Percentiles rank a stretch among this genome's conserved stretches.
These are phyloP conservation scores for Aureobasidium sp. DNA, from an alignment of 2,329 filamentous ascomycete genomes.

Conservation along the genomic window DNA sequence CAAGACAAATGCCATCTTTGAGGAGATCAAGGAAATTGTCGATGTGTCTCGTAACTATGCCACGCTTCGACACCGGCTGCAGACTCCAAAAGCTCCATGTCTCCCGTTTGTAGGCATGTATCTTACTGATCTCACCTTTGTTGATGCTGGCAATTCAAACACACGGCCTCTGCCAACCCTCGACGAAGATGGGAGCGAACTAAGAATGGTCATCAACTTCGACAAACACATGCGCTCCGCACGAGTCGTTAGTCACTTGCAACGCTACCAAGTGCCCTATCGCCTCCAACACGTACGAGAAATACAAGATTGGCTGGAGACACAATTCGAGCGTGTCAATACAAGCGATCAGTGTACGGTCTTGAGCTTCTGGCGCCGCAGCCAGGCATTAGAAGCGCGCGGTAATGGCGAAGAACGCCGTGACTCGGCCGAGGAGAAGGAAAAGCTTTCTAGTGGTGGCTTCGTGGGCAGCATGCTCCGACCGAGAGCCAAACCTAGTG, in stretches of 20 bases:
- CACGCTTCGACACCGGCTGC: conserved; percentile 71
- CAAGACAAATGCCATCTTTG: conserved; percentile 75
- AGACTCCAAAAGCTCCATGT: conserved; percentile 76
- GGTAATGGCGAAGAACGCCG: neutral
- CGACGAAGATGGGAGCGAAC: conserved; percentile 51
- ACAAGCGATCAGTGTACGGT: conserved; percentile 55
- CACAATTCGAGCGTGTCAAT: conserved; percentile 71
- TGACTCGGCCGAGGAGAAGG: neutral
- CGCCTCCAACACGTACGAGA: conserved; percentile 74
- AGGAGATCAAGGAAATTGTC: conserved; percentile 73
- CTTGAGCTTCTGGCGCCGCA: conserved; percentile 71
- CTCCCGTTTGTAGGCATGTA: conserved; percentile 95
- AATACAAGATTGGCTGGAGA: conserved; percentile 86
- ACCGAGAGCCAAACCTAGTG: conserved; percentile 1
- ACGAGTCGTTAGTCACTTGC: conserved; percentile 90
- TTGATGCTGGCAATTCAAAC: conserved; percentile 86
- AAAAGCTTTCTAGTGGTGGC: neutral
- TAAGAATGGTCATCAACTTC: conserved; percentile 85
- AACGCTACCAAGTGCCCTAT: conserved; percentile 94
- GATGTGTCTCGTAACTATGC: conserved; percentile 90
- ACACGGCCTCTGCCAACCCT: conserved; percentile 65
- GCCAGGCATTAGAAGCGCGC: conserved; percentile 68
- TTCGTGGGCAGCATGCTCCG: conserved; percentile 5
- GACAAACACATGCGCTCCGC: conserved; percentile 94
- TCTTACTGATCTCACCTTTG: conserved; percentile 90